Conservation (phyloP, 805 yeast species). For the Pichia cabralensis region DNA sequence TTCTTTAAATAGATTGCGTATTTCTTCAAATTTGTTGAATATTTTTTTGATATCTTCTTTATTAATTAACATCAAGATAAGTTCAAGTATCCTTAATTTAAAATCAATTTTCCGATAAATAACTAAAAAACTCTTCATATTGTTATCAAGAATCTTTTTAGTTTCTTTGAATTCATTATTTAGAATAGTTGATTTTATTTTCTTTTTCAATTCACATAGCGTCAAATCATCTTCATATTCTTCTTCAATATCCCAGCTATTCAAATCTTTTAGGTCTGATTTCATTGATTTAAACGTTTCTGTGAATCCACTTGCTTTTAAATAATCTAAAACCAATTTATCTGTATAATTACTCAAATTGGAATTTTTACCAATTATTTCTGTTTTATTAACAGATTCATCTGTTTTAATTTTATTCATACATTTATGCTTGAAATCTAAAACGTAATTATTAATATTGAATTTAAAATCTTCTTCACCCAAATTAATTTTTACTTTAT, state of each 20-base stretch:
- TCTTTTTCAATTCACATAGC: constrained; percentile 31
- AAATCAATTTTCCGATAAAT: constrained; percentile 28
- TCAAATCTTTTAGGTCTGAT: constrained; percentile 28
- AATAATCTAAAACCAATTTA: constrained; percentile 31
- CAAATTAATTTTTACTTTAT: constrained; percentile 41
- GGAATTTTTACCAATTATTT: neutral
- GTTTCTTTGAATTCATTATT: constrained; percentile 38
- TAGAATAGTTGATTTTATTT: constrained; percentile 31
- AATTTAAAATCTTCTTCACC: constrained; percentile 38
- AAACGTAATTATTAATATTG: constrained; percentile 39
- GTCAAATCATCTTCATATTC: no score
- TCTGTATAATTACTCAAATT: constrained; percentile 15
- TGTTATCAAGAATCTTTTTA: constrained; percentile 26
- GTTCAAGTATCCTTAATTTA: constrained; percentile 33
- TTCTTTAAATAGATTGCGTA: constrained; percentile 25
- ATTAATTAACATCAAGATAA: constrained; percentile 29
- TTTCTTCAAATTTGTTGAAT: constrained; percentile 29
- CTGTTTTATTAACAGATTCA: neutral
- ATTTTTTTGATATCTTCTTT: constrained; percentile 23
- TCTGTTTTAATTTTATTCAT: neutral
- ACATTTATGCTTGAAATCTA: constrained; percentile 17
- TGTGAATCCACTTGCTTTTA: constrained; percentile 48
- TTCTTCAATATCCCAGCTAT: constrained; percentile 25
- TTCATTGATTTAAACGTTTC: constrained; percentile 44
- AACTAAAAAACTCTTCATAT: constrained; percentile 31